Percentiles rank a stretch among this genome's conserved stretches.
These are phyloP conservation scores for Agarophyton chilense DNA, from an alignment of 23 red algal species.

Conservation along the genomic window DNA sequence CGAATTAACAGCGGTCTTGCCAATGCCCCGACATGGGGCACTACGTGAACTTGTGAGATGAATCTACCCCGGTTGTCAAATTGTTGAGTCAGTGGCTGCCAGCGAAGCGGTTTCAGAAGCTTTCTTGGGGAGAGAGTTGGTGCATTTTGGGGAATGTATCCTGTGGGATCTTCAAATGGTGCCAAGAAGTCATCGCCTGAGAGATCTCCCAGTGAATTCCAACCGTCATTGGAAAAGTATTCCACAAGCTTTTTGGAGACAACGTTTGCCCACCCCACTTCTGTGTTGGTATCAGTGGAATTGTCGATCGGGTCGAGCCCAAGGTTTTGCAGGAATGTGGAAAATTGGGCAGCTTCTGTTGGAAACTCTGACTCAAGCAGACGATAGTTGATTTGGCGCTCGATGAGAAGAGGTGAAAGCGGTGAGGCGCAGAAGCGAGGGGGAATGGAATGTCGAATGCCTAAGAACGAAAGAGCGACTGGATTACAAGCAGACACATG, in stretches of 20 bases:
- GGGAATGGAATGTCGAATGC: constrained; percentile 2
- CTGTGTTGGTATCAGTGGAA: constrained; percentile 1
- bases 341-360: background rate
- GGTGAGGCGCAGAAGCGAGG: constrained; percentile 2
- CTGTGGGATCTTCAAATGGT: constrained; percentile 28
- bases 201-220: constrained; percentile 46
- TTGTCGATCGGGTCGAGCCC: constrained; percentile 8
- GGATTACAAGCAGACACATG: constrained; percentile 29
- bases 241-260: background rate
- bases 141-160: constrained; percentile 25
- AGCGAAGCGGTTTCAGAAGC: constrained; percentile 19
- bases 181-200: background rate
- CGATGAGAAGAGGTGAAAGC: background rate
- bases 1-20: constrained; percentile 5
- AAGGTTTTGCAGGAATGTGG: background rate
- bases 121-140: background rate
- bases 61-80: constrained; percentile 19
- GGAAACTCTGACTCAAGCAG: constrained; percentile 13
- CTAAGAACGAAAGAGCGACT: constrained; percentile 19
- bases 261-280: constrained; percentile 33
- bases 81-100: constrained; percentile 34
- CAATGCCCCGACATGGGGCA: constrained; percentile 15
- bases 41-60: constrained; percentile 23
- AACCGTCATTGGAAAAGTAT: constrained; percentile 46
- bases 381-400: constrained; percentile 9